These are phyloP conservation scores for Wickerhamomyces kurtzmanii DNA, from an alignment of 805 yeast genomes.

Conservation along the genomic window DNA sequence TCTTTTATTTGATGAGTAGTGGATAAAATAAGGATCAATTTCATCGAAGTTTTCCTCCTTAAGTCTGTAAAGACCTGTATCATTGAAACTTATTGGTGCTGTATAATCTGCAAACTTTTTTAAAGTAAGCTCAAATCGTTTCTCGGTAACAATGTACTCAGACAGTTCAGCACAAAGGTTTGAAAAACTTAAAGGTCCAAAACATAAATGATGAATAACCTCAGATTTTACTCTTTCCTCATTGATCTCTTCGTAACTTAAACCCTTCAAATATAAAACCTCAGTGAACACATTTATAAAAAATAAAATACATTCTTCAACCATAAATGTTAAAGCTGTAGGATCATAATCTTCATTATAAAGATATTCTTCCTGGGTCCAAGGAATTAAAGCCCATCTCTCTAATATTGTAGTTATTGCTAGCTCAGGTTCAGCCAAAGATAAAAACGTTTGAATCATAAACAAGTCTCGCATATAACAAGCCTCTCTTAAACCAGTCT, in stretches of 20 bases:
- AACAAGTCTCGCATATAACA: slow-evolving; percentile 76
- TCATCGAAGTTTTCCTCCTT: slow-evolving; percentile 41
- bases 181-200: slow-evolving; percentile 62
- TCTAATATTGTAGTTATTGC: slow-evolving; percentile 48
- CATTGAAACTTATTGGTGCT: slow-evolving; percentile 50
- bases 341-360: slow-evolving; percentile 33
- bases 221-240: slow-evolving; percentile 51
- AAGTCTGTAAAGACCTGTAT: slow-evolving; percentile 57
- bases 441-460: slow-evolving; percentile 52
- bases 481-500: slow-evolving; percentile 69
- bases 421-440: slow-evolving; percentile 43
- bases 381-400: slow-evolving; percentile 58
- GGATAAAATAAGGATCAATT: slow-evolving; percentile 78
- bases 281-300: slow-evolving; percentile 64
- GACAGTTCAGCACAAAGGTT: slow-evolving; percentile 62
- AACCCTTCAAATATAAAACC: slow-evolving; percentile 44
- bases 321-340: slow-evolving; percentile 43
- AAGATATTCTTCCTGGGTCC: slow-evolving; percentile 36
- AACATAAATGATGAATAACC: slow-evolving; percentile 76
- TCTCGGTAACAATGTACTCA: slow-evolving; percentile 65
- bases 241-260: slow-evolving; percentile 35
- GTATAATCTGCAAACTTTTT: slow-evolving; percentile 46
- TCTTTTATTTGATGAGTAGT: slow-evolving; percentile 65
- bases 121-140: slow-evolving; percentile 58
- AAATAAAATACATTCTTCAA: slow-evolving; percentile 71